Conservation (phyloP, 129 eudicot species). For the Pulicaria dysenterica region DNA sequence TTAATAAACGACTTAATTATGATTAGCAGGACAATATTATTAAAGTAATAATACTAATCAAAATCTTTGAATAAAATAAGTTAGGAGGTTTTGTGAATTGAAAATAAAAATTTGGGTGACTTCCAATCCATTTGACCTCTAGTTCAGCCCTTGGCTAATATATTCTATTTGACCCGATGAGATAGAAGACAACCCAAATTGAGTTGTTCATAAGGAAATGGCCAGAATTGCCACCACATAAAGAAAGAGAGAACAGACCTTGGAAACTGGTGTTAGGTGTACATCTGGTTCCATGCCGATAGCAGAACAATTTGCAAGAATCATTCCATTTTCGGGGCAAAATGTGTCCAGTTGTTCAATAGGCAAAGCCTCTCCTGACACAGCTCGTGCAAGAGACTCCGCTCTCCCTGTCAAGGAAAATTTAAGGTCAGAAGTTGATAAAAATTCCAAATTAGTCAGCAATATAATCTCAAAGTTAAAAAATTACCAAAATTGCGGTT, state of each 20-base stretch:
- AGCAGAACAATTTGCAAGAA: constrained; percentile 84
- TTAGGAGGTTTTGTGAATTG: background rate
- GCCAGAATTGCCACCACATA: background rate
- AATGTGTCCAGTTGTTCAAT: constrained; percentile 47
- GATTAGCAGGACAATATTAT: background rate
- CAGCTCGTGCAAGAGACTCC: constrained; percentile 71
- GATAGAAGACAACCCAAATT: background rate
- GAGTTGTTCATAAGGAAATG: background rate
- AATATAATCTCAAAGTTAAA: background rate
- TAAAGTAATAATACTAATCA: background rate
- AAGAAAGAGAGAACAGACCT: constrained; percentile 45
- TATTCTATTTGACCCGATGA: background rate
- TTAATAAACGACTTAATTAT: background rate
- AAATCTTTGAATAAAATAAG: background rate
- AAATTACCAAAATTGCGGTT: constrained; percentile 74
- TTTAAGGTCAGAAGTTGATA: constrained; percentile 24
- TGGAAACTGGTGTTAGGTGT: constrained; percentile 69
- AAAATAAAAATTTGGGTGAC: background rate
- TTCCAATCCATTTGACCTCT: background rate
- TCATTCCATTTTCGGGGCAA: constrained; percentile 75
- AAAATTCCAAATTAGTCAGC: background rate
- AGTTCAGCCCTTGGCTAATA: background rate
- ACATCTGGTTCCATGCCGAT: constrained; percentile 80
- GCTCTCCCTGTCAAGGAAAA: constrained; percentile 57
- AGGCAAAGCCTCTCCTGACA: constrained; percentile 81